phyloP scores from a whole-genome alignment of 192 early-diverging fungal genomes.

The Jimgerdemannia flammicorona region DNA sequence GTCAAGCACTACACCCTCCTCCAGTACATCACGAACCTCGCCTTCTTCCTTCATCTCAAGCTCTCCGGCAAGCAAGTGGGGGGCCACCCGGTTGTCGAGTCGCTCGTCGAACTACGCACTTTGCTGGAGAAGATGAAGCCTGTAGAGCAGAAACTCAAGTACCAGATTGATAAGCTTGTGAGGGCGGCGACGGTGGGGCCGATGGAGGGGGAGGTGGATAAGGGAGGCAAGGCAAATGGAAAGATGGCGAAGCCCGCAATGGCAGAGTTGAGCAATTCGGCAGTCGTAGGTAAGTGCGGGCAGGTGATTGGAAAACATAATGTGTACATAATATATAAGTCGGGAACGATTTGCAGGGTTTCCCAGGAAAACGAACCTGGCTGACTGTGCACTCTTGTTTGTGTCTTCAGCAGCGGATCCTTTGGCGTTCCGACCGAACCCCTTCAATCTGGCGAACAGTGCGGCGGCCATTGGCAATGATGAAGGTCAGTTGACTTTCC shows the following conservation, averaged over 20 bases:
- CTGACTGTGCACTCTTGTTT: background rate
- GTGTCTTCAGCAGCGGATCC: slow-evolving; percentile 55
- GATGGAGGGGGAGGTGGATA: slow-evolving; percentile 26
- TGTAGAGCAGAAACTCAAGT: slow-evolving; percentile 89
- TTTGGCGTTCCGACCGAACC: slow-evolving; percentile 91
- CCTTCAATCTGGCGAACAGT: slow-evolving; percentile 52
- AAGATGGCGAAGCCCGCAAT: slow-evolving; percentile 13
- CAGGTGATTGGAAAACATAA: background rate
- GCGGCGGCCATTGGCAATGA: slow-evolving; percentile 21
- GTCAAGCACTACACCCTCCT: slow-evolving; percentile 86
- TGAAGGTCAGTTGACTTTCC: slow-evolving; percentile 7
- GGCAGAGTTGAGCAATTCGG: background rate
- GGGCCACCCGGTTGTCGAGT: slow-evolving; percentile 56
- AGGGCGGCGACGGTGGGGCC: slow-evolving; percentile 53
- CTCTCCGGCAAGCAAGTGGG: slow-evolving; percentile 65
- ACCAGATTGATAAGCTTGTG: slow-evolving; percentile 96
- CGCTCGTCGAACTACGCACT: slow-evolving; percentile 75
- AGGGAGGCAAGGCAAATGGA: slow-evolving; percentile 9
- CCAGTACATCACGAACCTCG: slow-evolving; percentile 80
- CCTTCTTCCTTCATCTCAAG: slow-evolving; percentile 74
- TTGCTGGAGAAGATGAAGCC: slow-evolving; percentile 94
- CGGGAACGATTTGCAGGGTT: too few relatives aligned
- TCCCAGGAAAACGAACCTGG: too few relatives aligned
- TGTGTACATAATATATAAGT: background rate
- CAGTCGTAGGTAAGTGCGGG: background rate